phyloP scores from a whole-genome alignment of 2,329 filamentous ascomycete species.

The Magnaporthiopsis poae region DNA sequence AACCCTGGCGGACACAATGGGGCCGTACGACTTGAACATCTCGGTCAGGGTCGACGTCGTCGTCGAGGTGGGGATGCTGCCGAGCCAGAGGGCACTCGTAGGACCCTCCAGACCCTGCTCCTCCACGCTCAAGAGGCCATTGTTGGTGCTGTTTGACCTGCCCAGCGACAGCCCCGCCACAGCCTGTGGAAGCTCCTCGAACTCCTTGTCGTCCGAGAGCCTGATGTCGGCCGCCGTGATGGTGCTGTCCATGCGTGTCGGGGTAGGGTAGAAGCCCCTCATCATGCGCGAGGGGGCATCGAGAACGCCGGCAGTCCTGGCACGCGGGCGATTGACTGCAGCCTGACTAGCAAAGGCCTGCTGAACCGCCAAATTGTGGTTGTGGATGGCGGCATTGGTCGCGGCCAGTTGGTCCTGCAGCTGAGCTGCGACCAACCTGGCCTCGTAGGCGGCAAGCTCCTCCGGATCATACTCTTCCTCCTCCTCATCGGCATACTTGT shows the following conservation, averaged over 20 bases:
- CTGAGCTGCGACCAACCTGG: conserved; percentile 45
- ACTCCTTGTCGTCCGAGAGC: conserved; percentile 65
- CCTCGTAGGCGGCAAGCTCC: conserved; percentile 46
- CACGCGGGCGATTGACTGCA: conserved; percentile 71
- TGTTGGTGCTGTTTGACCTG: conserved; percentile 54
- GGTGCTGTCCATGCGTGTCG: conserved; percentile 61
- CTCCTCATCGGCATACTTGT: conserved; percentile 87
- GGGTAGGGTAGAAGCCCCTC: conserved; percentile 66
- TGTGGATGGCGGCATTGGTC: conserved; percentile 65
- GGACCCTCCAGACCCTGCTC: conserved; percentile 78
- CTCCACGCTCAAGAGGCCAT: conserved; percentile 60
- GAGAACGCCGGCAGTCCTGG: conserved; percentile 81
- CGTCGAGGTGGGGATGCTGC: conserved; percentile 92
- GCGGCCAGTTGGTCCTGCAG: conserved; percentile 54
- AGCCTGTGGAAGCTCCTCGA: conserved; percentile 69
- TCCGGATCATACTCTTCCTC: conserved; percentile 61
- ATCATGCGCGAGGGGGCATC: conserved; percentile 64
- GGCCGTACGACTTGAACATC: conserved; percentile 88
- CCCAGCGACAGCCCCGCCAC: conserved; percentile 71
- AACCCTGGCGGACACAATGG: conserved; percentile 83
- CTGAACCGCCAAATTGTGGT: conserved; percentile 87
- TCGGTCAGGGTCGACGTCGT: conserved; percentile 89
- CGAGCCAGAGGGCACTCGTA: conserved; percentile 90
- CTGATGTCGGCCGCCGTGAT: conserved; percentile 67
- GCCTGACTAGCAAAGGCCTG: conserved; percentile 84